These are phyloP conservation scores for Fusarium buharicum DNA, from an alignment of 2,329 filamentous ascomycete genomes.

Conservation along the genomic window DNA sequence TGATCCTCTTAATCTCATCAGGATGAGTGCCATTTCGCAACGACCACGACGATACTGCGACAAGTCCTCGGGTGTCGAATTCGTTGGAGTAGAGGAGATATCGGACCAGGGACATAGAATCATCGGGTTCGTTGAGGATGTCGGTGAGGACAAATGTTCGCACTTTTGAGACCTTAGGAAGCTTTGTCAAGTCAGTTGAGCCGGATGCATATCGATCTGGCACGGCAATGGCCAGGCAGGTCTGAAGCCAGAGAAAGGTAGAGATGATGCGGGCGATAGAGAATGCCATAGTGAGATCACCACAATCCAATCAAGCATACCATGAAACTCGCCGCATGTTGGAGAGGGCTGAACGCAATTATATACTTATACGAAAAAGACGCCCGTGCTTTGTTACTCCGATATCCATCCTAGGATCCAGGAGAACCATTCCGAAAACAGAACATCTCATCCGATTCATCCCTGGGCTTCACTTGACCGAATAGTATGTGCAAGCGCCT, in stretches of 20 bases:
- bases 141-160: conserved; percentile 16
- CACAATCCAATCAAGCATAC: background rate
- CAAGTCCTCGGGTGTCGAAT: conserved; percentile 10
- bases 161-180: background rate
- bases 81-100: conserved; percentile 19
- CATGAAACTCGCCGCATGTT: background rate
- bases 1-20: conserved; percentile 8
- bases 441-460: background rate
- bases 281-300: background rate
- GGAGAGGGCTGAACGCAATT: background rate
- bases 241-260: background rate
- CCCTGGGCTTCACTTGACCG: background rate
- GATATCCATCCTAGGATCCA: background rate
- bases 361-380: background rate
- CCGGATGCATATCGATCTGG: background rate
- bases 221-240: background rate
- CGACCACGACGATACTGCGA: conserved; percentile 14
- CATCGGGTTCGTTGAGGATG: conserved; percentile 18
- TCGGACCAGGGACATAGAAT: conserved; percentile 17
- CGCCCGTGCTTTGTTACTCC: background rate
- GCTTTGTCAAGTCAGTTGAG: background rate
- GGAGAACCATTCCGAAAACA: background rate
- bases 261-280: background rate
- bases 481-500: background rate
- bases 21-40: conserved; percentile 11